Evolutionary conservation across 768 basidiomycete genomes (phyloP).

Genomic region (Xerocomellus intermedius): DNA sequence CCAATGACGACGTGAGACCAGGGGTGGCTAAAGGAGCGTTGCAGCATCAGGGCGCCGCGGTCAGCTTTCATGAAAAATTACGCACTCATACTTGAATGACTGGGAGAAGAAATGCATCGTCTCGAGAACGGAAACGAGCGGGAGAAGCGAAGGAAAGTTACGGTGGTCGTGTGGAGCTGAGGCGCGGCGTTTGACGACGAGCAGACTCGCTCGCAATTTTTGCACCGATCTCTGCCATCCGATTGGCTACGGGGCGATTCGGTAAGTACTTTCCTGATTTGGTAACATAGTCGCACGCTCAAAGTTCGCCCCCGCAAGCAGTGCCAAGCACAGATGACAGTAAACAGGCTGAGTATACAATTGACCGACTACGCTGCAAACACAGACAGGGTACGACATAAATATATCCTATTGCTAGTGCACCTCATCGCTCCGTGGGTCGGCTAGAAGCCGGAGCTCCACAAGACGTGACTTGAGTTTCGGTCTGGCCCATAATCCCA

Average conservation of each 20-base stretch:
- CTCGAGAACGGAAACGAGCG: conserved; percentile 22
- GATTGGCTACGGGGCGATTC: conserved; percentile 28
- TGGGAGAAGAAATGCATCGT: conserved; percentile 87
- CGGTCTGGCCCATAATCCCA: conserved; percentile 49
- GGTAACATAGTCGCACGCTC: conserved; percentile 6
- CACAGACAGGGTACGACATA: neutral
- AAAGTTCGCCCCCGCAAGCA: neutral
- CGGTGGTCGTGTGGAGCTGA: conserved; percentile 20
- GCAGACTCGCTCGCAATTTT: conserved; percentile 13
- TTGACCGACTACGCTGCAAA: too few relatives aligned
- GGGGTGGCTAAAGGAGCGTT: conserved; percentile 57
- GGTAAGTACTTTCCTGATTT: conserved; percentile 7
- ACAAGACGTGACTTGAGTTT: conserved; percentile 76
- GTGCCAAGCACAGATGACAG: too few relatives aligned
- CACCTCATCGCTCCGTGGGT: conserved; percentile 13
- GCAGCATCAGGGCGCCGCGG: conserved; percentile 2
- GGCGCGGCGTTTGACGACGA: conserved; percentile 15
- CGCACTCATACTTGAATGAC: conserved; percentile 80
- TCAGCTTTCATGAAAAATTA: conserved; percentile 15
- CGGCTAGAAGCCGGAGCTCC: conserved; percentile 53
- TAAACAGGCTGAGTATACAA: too few relatives aligned
- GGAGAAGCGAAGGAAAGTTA: conserved; percentile 14
- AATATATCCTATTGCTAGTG: neutral
- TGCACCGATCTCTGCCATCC: conserved; percentile 13
- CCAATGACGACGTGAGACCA: conserved; percentile 91